These are phyloP conservation scores for Mycena leptocephala DNA, from an alignment of 768 basidiomycete genomes.

Conservation along the genomic window DNA sequence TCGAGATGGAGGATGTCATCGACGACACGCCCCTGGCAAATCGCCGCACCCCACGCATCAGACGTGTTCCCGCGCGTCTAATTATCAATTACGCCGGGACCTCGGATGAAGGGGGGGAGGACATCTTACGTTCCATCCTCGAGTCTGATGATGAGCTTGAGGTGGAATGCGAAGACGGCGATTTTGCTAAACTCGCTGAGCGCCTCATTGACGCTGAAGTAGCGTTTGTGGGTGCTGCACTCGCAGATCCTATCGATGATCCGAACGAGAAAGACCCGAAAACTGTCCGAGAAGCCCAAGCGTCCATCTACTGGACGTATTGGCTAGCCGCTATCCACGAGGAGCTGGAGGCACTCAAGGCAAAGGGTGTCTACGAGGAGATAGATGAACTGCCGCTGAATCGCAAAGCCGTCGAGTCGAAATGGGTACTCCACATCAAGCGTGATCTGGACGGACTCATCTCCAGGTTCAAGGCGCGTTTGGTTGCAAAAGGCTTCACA, in stretches of 20 bases:
- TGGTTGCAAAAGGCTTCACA: conserved; percentile 36
- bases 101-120: conserved; percentile 26
- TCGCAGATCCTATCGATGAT: conserved; percentile 33
- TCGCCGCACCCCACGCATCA: not conserved
- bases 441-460: conserved; percentile 22
- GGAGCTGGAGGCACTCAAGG: conserved; percentile 41
- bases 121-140: conserved; percentile 22
- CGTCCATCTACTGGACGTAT: conserved; percentile 36
- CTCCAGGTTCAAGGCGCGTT: conserved; percentile 1
- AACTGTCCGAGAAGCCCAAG: conserved; percentile 38
- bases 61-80: not conserved
- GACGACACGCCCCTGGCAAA: conserved; percentile 7
- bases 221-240: conserved; percentile 17
- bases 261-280: conserved; percentile 24
- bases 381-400: conserved; percentile 22
- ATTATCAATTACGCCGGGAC: conserved; percentile 6
- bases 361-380: conserved; percentile 39
- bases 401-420: conserved; percentile 33
- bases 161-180: conserved; percentile 2
- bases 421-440: conserved; percentile 30
- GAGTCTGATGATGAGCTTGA: conserved; percentile 20
- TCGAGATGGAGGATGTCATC: not conserved
- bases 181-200: not conserved
- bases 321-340: conserved; percentile 33
- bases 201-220: conserved; percentile 8